phyloP scores from a whole-genome alignment of 331 rosid genomes.

The Phaseolus coccineus region DNA sequence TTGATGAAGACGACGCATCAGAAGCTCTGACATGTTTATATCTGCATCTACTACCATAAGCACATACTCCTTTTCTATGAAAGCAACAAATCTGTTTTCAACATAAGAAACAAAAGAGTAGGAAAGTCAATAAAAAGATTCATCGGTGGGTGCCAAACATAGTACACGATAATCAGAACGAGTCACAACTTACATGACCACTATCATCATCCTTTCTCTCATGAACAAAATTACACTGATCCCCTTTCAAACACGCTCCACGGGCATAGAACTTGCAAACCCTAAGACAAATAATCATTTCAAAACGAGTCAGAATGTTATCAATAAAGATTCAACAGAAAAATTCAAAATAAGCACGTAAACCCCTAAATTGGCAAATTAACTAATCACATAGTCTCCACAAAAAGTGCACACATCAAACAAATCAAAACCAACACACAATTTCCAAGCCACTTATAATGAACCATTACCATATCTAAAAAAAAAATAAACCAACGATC shows the following conservation, averaged over 20 bases:
- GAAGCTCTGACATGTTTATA: slow-evolving; percentile 80
- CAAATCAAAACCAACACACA: slow-evolving; percentile 29
- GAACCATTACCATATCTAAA: not conserved
- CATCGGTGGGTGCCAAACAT: not conserved
- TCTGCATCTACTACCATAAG: slow-evolving; percentile 92
- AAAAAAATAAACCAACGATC: not conserved
- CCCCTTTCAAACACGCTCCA: slow-evolving; percentile 92
- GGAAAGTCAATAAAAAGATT: not conserved
- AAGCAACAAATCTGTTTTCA: slow-evolving; percentile 72
- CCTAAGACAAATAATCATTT: slow-evolving; percentile 55
- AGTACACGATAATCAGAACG: slow-evolving; percentile 2
- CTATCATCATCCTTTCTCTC: slow-evolving; percentile 77
- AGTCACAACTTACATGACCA: slow-evolving; percentile 50
- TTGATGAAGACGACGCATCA: slow-evolving; percentile 65
- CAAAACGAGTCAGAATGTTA: not conserved
- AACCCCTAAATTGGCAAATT: not conserved
- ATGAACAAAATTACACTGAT: slow-evolving; percentile 85
- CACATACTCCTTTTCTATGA: slow-evolving; percentile 81
- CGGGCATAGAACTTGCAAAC: slow-evolving; percentile 92
- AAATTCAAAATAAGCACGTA: not conserved
- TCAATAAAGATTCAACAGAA: not conserved
- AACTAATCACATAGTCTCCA: not conserved
- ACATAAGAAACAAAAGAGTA: slow-evolving; percentile 9
- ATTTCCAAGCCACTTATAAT: slow-evolving; percentile 5
- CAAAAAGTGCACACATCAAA: not conserved